A percentile compares a stretch with the other conserved stretches of the same genome.
phyloP scores from a whole-genome alignment of 2,329 filamentous ascomycete species.

The Aspergillus ibericus region DNA sequence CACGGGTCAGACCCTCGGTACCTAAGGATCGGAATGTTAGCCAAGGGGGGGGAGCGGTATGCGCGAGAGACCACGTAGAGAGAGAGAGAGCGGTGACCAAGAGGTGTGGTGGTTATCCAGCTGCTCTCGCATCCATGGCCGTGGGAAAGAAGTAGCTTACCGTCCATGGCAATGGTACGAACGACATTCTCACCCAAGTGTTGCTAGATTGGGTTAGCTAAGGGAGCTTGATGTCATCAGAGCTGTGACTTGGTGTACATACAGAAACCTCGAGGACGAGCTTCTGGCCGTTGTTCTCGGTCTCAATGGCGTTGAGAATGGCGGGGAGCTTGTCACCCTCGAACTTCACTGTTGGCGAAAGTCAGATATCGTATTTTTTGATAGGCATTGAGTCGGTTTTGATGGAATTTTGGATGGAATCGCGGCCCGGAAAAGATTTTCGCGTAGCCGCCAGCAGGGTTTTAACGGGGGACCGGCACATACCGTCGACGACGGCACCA shows the following conservation, averaged over 20 bases:
- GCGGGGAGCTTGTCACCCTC: conserved; percentile 87
- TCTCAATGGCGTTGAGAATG: conserved; percentile 96
- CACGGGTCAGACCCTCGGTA: conserved; percentile 99
- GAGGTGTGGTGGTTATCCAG: neutral
- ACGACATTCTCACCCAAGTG: conserved; percentile 99
- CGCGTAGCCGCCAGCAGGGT: conserved; percentile 26
- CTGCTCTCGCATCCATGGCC: neutral
- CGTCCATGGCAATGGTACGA: conserved; percentile 99
- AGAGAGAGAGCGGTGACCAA: neutral
- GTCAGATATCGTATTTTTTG: conserved; percentile 30
- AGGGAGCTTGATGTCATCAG: conserved; percentile 17
- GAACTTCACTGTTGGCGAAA: conserved; percentile 77
- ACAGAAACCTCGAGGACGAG: conserved; percentile 95
- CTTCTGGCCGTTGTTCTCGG: conserved; percentile 88
- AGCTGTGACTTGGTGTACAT: conserved; percentile 47
- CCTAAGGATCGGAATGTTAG: conserved; percentile 52
- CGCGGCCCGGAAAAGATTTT: conserved; percentile 46
- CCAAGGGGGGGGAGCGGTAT: conserved; percentile 11
- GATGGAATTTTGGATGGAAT: conserved; percentile 38
- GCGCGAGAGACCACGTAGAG: conserved; percentile 5
- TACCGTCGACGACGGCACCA: conserved; percentile 98
- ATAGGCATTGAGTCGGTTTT: conserved; percentile 29
- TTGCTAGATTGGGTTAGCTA: conserved; percentile 64
- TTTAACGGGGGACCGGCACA: conserved; percentile 42
- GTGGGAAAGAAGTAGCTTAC: conserved; percentile 55